Evolutionary conservation across 495 filamentous ascomycete species (phyloP).

Genomic region (Neurospora sp.): DNA sequence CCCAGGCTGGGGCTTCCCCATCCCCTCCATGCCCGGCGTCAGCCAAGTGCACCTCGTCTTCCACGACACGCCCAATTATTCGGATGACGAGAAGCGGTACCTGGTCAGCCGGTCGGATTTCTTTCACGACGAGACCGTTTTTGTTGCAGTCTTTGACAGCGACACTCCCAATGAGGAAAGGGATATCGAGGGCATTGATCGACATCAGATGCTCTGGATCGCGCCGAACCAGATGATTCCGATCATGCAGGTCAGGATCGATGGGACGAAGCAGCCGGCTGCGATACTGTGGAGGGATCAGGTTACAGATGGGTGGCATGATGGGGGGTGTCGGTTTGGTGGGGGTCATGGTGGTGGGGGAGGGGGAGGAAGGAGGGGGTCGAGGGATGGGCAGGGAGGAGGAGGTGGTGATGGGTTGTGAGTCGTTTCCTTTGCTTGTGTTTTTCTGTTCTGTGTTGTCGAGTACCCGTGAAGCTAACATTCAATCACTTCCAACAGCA

Average conservation of each 20-base stretch:
- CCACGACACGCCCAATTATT: not conserved
- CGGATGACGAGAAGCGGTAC: not conserved
- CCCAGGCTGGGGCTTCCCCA: not conserved
- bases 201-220: not conserved
- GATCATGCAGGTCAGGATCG: not conserved
- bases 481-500: not conserved
- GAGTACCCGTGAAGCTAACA: not conserved
- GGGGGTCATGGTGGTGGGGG: not conserved
- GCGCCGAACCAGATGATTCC: not conserved
- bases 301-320: not conserved
- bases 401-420: not conserved
- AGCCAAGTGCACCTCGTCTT: not conserved
- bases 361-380: not conserved
- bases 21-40: not conserved
- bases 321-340: not conserved
- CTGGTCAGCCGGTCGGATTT: not conserved
- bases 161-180: not conserved
- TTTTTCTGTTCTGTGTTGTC: no score
- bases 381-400: not conserved
- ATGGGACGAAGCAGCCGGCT: not conserved
- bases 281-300: constrained; percentile 2
- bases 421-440: not conserved
- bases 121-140: not conserved
- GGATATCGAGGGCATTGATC: not conserved
- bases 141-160: not conserved